Conservation (phyloP, 2,329 filamentous ascomycete genomes). For the Paecilomyces sp. region DNA sequence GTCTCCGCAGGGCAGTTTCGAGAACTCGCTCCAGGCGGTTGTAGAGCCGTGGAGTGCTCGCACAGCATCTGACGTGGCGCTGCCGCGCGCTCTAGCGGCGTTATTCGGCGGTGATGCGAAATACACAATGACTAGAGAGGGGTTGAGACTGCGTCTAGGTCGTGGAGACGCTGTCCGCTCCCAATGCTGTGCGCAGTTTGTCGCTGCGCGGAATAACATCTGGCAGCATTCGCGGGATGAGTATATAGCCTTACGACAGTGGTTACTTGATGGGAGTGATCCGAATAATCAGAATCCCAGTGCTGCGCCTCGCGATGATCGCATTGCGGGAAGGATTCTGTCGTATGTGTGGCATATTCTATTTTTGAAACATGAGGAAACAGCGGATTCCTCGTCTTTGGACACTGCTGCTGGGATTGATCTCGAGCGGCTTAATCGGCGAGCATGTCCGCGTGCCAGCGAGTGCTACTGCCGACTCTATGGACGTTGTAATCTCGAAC, state of each 20-base stretch:
- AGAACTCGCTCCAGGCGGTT: slow-evolving; percentile 30
- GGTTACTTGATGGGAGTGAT: slow-evolving; percentile 40
- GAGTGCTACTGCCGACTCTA: slow-evolving; percentile 42
- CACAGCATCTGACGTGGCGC: slow-evolving; percentile 29
- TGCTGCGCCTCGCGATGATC: slow-evolving; percentile 35
- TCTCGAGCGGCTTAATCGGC: slow-evolving; percentile 29
- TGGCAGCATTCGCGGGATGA: slow-evolving; percentile 44
- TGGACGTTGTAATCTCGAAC: slow-evolving; percentile 31
- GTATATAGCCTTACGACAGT: slow-evolving; percentile 47
- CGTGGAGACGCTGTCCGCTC: slow-evolving; percentile 37
- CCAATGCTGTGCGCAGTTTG: slow-evolving; percentile 53
- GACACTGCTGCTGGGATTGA: slow-evolving; percentile 17
- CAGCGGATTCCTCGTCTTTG: neutral
- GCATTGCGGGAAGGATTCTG: slow-evolving; percentile 38
- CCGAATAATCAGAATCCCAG: slow-evolving; percentile 6
- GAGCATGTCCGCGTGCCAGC: slow-evolving; percentile 29
- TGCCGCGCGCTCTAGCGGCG: slow-evolving; percentile 26
- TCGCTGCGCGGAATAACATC: slow-evolving; percentile 42
- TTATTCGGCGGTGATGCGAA: slow-evolving; percentile 32
- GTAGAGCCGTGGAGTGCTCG: slow-evolving; percentile 39
- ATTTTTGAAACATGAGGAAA: slow-evolving; percentile 26
- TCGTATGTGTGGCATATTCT: slow-evolving; percentile 46
- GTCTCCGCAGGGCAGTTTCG: slow-evolving; percentile 35
- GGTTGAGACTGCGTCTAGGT: slow-evolving; percentile 23
- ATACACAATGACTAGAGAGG: slow-evolving; percentile 16